Evolutionary conservation across 192 early-diverging fungal species (phyloP), one percentile per base, ranked within the genome.

Genomic region (Neocallimastix lanati): DNA sequence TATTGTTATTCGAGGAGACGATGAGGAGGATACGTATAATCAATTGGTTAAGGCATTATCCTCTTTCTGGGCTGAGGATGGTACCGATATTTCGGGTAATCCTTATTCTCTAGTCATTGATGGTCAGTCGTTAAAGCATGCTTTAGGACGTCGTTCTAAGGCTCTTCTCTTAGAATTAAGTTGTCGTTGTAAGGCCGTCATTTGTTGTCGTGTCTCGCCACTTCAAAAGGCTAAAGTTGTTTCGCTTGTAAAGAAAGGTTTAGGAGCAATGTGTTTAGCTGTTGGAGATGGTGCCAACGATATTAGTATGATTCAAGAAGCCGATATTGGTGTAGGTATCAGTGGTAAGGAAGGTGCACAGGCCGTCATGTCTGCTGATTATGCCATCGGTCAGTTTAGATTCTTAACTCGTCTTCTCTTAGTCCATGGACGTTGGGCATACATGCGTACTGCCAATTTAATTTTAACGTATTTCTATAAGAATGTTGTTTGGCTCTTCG

Each of bases 201-300:
- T 99, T 18, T 98, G 96, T 85, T 98, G 96, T 80, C 90, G 97
- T 36, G 95, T 94, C 1, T 92, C 89, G 33, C 97, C 97, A 7
- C 82, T 99, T 79, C 97, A 99, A 86, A 99, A 99, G 85, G 97
- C 97, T 4, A 84, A 94, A 81, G 97, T 99, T 30, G 95, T 98
- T 18, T 90, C 91, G 81, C 83, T 99, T 76, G 91, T 99, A 29
- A 91, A 93, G 40, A 90, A 90, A 67, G 93, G 93, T 18, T 89
- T 90, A 81, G 94, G 80, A 85, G 95, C 83, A 88, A 79, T 91
- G 91, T 93, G 92, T 29, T 78, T 90, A 13, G 84, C 86, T 15
- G 88, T 91, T 76, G 88, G 89, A 25, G 89, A 90, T 79, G 87
- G 89, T 16, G 90, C 89, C 12, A 90, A 91, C 81, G 90, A 91